Conservation (phyloP, 2,329 filamentous ascomycete species). For the Helotiales sp. region DNA sequence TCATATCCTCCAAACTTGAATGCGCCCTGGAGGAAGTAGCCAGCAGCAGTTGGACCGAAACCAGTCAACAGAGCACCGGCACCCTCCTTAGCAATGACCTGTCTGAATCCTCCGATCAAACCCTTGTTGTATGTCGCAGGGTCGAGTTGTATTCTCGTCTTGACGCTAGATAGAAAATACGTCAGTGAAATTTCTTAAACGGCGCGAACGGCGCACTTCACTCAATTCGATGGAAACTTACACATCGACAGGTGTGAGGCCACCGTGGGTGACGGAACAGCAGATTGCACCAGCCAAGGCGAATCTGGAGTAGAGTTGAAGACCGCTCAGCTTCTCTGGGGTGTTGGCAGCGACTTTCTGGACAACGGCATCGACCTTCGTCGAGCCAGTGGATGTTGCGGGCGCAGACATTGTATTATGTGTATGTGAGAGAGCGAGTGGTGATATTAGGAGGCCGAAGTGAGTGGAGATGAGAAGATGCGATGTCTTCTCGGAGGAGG, state of each 20-base stretch:
- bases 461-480: slow-evolving; percentile 38
- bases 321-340: slow-evolving; percentile 58
- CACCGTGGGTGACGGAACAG: slow-evolving; percentile 97
- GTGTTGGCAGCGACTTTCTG: slow-evolving; percentile 40
- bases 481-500: slow-evolving; percentile 20
- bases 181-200: slow-evolving; percentile 34
- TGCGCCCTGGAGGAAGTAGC: slow-evolving; percentile 93
- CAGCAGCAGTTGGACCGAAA: slow-evolving; percentile 82
- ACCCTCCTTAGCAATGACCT: slow-evolving; percentile 84
- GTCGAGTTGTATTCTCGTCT: slow-evolving; percentile 94
- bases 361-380: slow-evolving; percentile 43
- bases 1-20: slow-evolving; percentile 96
- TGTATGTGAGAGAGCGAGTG: slow-evolving; percentile 22
- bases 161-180: slow-evolving; percentile 66
- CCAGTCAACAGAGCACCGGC: slow-evolving; percentile 85
- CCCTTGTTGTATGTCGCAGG: slow-evolving; percentile 87
- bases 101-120: slow-evolving; percentile 83
- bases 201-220: slow-evolving; percentile 21
- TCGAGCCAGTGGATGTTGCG: slow-evolving; percentile 38
- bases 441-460: slow-evolving; percentile 30
- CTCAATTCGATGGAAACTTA: slow-evolving; percentile 63
- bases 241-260: slow-evolving; percentile 98
- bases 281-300: slow-evolving; percentile 97
- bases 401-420: slow-evolving; percentile 36
- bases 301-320: slow-evolving; percentile 90